Conservation (phyloP, 2,329 filamentous ascomycete genomes). For the Calonectria hawksworthii region DNA sequence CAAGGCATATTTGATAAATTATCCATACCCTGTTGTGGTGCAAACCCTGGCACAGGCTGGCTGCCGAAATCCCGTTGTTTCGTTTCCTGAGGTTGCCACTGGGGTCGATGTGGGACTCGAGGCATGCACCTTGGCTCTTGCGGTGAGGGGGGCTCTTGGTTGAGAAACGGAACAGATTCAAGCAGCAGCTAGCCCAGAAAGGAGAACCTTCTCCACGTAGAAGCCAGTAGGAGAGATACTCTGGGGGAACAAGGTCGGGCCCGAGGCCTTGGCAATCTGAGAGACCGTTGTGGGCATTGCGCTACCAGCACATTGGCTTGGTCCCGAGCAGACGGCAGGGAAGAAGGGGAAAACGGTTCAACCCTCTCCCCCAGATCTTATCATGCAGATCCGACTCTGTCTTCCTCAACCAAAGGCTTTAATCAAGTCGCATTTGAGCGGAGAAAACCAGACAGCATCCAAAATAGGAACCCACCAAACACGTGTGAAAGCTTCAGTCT, state of each 20-base stretch:
- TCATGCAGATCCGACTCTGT: conserved; percentile 1
- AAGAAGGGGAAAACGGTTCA: conserved; percentile 5
- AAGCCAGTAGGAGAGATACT: neutral
- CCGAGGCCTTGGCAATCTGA: conserved; percentile 12
- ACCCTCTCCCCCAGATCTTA: conserved; percentile 20
- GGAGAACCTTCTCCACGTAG: conserved; percentile 9
- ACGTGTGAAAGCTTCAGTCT: conserved; percentile 20
- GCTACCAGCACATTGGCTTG: conserved; percentile 4
- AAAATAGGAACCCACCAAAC: conserved; percentile 7
- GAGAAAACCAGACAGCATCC: conserved; percentile 1
- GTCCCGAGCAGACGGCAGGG: conserved; percentile 11
- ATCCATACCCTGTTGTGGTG: conserved; percentile 4
- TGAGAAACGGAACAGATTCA: conserved; percentile 1
- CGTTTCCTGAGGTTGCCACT: conserved; percentile 15
- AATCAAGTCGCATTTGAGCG: conserved; percentile 2
- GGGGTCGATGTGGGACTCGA: conserved; percentile 9
- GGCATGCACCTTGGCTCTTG: neutral
- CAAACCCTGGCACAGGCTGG: conserved; percentile 3
- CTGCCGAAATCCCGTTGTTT: conserved; percentile 19
- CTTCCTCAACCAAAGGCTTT: neutral
- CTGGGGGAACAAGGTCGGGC: conserved; percentile 13
- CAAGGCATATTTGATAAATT: conserved; percentile 1
- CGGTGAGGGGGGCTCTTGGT: conserved; percentile 3
- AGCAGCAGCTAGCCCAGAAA: conserved; percentile 18
- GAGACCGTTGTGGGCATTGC: conserved; percentile 14